Conservation (phyloP, 805 yeast genomes). For the Cyberlindnera mycetangii region DNA sequence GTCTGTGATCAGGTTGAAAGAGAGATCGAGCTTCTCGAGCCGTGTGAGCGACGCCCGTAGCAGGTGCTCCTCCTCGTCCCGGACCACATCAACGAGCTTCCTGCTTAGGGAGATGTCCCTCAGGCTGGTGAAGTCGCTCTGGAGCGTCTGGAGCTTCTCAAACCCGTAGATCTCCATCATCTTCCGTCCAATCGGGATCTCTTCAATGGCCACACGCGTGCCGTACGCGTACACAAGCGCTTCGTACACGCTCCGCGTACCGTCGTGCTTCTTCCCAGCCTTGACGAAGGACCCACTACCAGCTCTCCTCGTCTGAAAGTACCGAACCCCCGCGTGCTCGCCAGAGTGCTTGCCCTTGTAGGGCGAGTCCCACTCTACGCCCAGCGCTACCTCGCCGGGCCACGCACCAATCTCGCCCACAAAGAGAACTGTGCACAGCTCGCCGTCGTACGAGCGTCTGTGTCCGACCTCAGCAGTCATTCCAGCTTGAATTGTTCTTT, state of each 20-base stretch:
- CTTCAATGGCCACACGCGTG: slow-evolving; percentile 29
- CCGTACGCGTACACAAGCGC: slow-evolving; percentile 54
- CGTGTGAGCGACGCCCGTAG: slow-evolving; percentile 22
- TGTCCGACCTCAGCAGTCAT: not conserved
- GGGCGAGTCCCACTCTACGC: slow-evolving; percentile 84
- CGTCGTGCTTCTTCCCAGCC: slow-evolving; percentile 35
- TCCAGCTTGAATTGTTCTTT: not conserved
- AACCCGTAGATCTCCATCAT: slow-evolving; percentile 63
- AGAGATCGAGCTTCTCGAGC: slow-evolving; percentile 52
- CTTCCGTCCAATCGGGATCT: slow-evolving; percentile 53
- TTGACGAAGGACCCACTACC: slow-evolving; percentile 67
- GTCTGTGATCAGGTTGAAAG: slow-evolving; percentile 52
- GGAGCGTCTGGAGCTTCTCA: slow-evolving; percentile 48
- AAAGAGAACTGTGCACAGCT: slow-evolving; percentile 60
- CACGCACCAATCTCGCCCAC: slow-evolving; percentile 63
- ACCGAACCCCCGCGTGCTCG: slow-evolving; percentile 43
- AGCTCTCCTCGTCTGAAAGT: slow-evolving; percentile 41
- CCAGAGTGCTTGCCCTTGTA: slow-evolving; percentile 76
- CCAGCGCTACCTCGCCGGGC: slow-evolving; percentile 56
- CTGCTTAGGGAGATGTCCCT: slow-evolving; percentile 48
- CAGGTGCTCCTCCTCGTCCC: slow-evolving; percentile 9
- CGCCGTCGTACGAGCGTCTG: slow-evolving; percentile 36
- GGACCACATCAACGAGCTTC: slow-evolving; percentile 31
- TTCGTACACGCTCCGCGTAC: slow-evolving; percentile 34
- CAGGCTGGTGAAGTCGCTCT: slow-evolving; percentile 44